A percentile compares a stretch with the other conserved stretches of the same genome.
phyloP scores from a whole-genome alignment of 2,329 filamentous ascomycete species.

The Paecilomyces dactylethromorphus region DNA sequence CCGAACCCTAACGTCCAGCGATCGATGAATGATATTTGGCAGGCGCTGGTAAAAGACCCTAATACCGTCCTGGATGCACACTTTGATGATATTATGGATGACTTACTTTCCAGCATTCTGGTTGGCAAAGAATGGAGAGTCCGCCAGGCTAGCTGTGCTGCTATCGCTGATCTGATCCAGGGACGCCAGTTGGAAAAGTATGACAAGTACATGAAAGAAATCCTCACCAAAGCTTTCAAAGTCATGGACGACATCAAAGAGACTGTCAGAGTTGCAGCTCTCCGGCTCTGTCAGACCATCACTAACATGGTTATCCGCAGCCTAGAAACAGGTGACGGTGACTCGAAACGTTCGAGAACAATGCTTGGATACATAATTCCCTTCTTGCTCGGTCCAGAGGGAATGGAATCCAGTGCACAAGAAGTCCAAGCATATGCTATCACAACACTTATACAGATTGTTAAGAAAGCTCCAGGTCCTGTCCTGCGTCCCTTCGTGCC shows the following conservation, averaged over 20 bases:
- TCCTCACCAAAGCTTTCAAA: constrained; percentile 81
- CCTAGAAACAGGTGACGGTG: constrained; percentile 66
- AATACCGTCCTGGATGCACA: constrained; percentile 68
- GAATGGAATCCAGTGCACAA: constrained; percentile 79
- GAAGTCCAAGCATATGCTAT: constrained; percentile 81
- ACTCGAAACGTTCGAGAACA: constrained; percentile 59
- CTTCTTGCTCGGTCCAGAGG: constrained; percentile 82
- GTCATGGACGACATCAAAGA: constrained; percentile 95
- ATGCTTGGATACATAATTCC: constrained; percentile 86
- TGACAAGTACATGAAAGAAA: constrained; percentile 73
- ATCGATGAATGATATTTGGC: constrained; percentile 98
- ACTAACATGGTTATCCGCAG: constrained; percentile 81
- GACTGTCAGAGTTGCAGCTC: constrained; percentile 73
- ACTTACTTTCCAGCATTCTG: constrained; percentile 77
- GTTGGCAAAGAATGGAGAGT: constrained; percentile 84
- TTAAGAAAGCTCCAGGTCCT: constrained; percentile 76
- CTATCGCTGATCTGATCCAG: constrained; percentile 80
- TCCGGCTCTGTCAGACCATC: constrained; percentile 73
- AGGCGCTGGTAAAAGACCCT: constrained; percentile 84
- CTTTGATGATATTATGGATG: constrained; percentile 83
- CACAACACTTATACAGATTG: constrained; percentile 77
- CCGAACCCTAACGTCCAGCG: constrained; percentile 87
- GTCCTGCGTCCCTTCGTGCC: constrained; percentile 74
- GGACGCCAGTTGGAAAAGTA: constrained; percentile 71
- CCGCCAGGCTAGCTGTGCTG: constrained; percentile 84